These are phyloP conservation scores for Blechomonas ayalai DNA, from an alignment of 208 protist species.

Conservation along the genomic window DNA sequence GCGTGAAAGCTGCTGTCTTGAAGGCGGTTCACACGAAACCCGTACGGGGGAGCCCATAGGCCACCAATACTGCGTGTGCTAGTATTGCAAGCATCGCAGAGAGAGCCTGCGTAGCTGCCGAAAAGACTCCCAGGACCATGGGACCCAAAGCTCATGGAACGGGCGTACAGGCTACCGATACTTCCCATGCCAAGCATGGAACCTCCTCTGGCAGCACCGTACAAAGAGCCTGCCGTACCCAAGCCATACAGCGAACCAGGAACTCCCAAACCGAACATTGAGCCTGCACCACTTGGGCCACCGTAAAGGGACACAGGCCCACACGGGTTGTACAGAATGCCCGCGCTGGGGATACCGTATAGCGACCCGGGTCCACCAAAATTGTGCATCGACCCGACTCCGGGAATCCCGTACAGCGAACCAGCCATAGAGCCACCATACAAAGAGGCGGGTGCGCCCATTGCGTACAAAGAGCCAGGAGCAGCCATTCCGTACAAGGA, in stretches of 20 bases:
- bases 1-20: not conserved
- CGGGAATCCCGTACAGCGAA: too few species aligned
- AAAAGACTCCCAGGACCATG: constrained; percentile 19
- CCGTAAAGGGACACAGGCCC: too few species aligned
- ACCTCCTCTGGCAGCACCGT: constrained; percentile 18
- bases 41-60: constrained; percentile 7
- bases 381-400: too few species aligned
- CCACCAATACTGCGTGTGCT: constrained; percentile 5
- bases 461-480: too few species aligned
- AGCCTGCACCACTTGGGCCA: not conserved
- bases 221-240: constrained; percentile 13
- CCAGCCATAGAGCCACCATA: too few species aligned
- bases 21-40: not conserved
- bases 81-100: not conserved
- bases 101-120: constrained; percentile 1
- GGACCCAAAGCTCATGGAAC: constrained; percentile 10
- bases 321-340: too few species aligned
- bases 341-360: too few species aligned
- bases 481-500: constrained; percentile 18
- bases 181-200: constrained; percentile 12
- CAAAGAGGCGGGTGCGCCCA: too few species aligned
- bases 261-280: constrained; percentile 1
- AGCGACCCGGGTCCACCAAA: too few species aligned
- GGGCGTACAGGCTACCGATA: constrained; percentile 11
- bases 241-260: too few species aligned